These are phyloP conservation scores for Xylariales sp. DNA, from an alignment of 2,329 filamentous ascomycete genomes.

Conservation along the genomic window DNA sequence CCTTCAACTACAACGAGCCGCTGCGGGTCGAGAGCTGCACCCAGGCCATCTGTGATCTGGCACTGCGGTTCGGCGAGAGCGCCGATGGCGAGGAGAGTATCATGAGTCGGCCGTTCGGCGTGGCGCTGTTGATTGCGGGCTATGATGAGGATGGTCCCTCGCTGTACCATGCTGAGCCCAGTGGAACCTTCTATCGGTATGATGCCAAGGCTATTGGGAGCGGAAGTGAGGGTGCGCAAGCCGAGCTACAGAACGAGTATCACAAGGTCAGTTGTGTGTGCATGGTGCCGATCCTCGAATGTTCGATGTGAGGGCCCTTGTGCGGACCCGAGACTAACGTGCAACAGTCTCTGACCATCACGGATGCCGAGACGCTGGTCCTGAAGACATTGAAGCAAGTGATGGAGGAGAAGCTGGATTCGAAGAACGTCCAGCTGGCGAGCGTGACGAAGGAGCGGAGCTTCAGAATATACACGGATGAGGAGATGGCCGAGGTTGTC, in stretches of 20 bases:
- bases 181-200: constrained; percentile 97
- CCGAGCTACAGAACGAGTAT: constrained; percentile 97
- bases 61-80: constrained; percentile 92
- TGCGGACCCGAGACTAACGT: too few species aligned
- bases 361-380: constrained; percentile 89
- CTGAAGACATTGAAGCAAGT: constrained; percentile 99
- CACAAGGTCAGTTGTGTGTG: constrained; percentile 62
- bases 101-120: constrained; percentile 96
- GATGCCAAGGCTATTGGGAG: constrained; percentile 98
- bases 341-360: constrained; percentile 73
- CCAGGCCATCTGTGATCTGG: constrained; percentile 96
- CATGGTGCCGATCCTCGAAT: neutral
- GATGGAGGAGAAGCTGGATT: constrained; percentile 99
- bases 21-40: constrained; percentile 96
- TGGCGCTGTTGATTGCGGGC: constrained; percentile 91
- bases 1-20: constrained; percentile 96
- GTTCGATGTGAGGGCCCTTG: too few species aligned
- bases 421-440: constrained; percentile 97
- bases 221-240: constrained; percentile 94
- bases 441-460: constrained; percentile 97
- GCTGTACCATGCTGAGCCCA: constrained; percentile 96
- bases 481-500: constrained; percentile 93
- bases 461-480: constrained; percentile 97
- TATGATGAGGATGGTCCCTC: constrained; percentile 96
- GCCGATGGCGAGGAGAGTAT: constrained; percentile 98